Conservation (phyloP, 148 eudicot species). For the Heliamphora exappendiculata region DNA sequence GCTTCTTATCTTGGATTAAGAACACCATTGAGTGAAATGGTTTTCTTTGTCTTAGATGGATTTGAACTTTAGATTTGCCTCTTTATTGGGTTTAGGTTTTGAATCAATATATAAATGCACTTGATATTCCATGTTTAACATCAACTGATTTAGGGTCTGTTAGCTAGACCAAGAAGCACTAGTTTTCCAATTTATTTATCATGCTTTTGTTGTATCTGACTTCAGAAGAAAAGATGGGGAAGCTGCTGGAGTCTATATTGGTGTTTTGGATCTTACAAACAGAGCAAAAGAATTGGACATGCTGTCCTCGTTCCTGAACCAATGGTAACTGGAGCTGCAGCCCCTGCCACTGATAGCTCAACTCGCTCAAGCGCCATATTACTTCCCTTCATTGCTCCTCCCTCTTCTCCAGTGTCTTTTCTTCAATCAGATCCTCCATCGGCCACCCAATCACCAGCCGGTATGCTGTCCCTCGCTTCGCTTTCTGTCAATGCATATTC, state of each 20-base stretch:
- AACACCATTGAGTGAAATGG: neutral
- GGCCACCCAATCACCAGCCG: constrained; percentile 68
- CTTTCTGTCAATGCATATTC: constrained; percentile 43
- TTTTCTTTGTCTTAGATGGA: neutral
- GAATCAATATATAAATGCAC: neutral
- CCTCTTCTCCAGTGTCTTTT: constrained; percentile 84
- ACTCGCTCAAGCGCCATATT: constrained; percentile 43
- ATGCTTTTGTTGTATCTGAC: constrained; percentile 9
- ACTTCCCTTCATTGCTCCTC: constrained; percentile 80
- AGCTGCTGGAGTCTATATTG: constrained; percentile 68
- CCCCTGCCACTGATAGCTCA: constrained; percentile 32
- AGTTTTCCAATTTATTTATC: neutral
- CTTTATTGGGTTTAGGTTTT: neutral
- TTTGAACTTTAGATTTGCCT: neutral
- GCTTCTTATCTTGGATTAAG: neutral
- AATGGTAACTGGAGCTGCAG: constrained; percentile 20
- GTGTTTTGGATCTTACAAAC: constrained; percentile 74
- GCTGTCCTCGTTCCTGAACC: constrained; percentile 76
- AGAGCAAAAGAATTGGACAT: constrained; percentile 64
- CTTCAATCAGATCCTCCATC: constrained; percentile 86
- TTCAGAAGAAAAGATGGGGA: constrained; percentile 87
- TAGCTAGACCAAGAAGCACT: neutral
- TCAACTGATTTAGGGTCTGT: neutral
- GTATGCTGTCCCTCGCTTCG: constrained; percentile 42
- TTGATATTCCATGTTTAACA: neutral